phyloP scores from a whole-genome alignment of 148 eudicot species.

The Diospyros lotus region DNA sequence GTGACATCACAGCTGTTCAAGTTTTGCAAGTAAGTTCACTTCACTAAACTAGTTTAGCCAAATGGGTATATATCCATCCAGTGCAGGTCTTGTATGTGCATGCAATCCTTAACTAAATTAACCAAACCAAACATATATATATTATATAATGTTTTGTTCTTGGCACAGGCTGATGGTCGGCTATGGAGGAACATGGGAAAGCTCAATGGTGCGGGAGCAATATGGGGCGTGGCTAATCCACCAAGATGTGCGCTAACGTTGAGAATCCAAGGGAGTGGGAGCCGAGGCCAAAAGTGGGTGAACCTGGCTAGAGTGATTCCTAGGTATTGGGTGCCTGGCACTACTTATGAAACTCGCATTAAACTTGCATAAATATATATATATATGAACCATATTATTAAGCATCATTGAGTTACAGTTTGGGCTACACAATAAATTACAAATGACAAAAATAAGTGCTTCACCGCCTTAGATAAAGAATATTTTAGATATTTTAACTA shows the following conservation, averaged over 20 bases:
- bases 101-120: no score
- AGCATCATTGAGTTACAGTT: no score
- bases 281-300: slow-evolving; percentile 24
- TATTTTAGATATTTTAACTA: no score
- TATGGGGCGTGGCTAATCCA: slow-evolving; percentile 55
- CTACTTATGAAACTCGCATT: slow-evolving; percentile 27
- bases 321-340: slow-evolving; percentile 32
- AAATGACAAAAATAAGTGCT: no score
- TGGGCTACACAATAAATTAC: no score
- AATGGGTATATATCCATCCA: no score
- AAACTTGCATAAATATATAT: slow-evolving; percentile 18
- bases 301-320: slow-evolving; percentile 22
- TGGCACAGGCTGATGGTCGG: slow-evolving; percentile 10
- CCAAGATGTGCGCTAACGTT: slow-evolving; percentile 35
- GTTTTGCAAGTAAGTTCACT: slow-evolving; percentile 29
- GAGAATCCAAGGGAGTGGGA: slow-evolving; percentile 29
- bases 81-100: no score
- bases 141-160: no score
- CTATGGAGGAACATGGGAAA: slow-evolving; percentile 46
- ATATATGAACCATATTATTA: no score
- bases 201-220: slow-evolving; percentile 35
- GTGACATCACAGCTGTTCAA: slow-evolving; percentile 34
- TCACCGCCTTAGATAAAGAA: no score
- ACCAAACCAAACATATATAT: no score
- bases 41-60: no score